Evolutionary conservation across 2,329 filamentous ascomycete species (phyloP).

Genomic region (Fusarium sp.): DNA sequence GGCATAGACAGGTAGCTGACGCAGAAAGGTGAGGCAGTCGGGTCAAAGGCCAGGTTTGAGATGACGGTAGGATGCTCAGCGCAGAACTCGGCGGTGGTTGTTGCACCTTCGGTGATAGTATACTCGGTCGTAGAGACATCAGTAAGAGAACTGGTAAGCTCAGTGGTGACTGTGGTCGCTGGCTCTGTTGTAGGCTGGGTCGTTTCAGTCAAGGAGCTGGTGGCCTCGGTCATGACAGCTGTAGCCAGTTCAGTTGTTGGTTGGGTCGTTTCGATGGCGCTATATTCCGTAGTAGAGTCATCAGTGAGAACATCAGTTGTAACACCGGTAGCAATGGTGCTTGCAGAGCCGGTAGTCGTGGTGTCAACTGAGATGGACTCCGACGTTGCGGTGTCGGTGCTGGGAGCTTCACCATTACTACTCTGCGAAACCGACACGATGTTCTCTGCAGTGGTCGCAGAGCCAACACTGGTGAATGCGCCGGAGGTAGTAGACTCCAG

Average conservation of each 20-base stretch:
- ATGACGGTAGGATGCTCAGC: background rate
- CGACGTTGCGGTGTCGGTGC: fast-evolving
- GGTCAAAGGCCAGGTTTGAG: background rate
- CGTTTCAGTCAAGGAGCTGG: background rate
- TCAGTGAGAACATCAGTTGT: too few species aligned
- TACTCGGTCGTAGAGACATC: background rate
- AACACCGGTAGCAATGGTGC: too few species aligned
- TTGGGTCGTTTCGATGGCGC: background rate
- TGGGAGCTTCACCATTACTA: too few species aligned
- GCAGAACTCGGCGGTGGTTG: background rate
- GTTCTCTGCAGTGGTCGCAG: background rate
- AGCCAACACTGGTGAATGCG: background rate
- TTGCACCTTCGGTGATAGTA: background rate
- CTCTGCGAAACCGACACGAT: background rate
- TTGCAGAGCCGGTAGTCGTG: too few species aligned
- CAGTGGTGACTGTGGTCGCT: background rate
- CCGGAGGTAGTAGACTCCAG: too few species aligned
- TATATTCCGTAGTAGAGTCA: too few species aligned
- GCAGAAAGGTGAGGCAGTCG: background rate
- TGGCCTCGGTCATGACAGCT: background rate
- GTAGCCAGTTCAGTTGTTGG: background rate
- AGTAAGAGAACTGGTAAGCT: background rate
- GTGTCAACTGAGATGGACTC: fast-evolving
- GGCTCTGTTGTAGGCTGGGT: background rate
- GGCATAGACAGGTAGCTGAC: background rate